Evolutionary conservation across 768 basidiomycete species (phyloP).

Genomic region (Lyophyllum decastes): DNA sequence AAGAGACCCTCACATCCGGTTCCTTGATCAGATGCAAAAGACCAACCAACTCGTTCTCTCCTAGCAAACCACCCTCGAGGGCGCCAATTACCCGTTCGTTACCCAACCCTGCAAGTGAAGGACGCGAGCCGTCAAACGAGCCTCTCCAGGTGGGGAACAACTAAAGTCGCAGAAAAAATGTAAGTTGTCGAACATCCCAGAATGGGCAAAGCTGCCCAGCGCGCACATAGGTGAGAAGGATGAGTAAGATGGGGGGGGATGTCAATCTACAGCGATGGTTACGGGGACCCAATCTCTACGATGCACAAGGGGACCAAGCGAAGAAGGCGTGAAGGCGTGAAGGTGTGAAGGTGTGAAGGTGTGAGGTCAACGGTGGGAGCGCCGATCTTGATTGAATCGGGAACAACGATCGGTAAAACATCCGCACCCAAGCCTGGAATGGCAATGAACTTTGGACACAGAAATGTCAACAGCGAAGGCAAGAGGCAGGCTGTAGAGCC

Average conservation of each 20-base stretch:
- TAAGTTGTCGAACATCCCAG: background rate
- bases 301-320: too few relatives aligned
- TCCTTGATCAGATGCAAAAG: slow-evolving; percentile 72
- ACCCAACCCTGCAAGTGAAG: slow-evolving; percentile 66
- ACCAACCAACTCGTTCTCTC: slow-evolving; percentile 65
- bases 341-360: background rate
- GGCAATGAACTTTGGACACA: background rate
- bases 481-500: background rate
- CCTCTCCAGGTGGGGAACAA: slow-evolving; percentile 84
- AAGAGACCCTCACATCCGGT: slow-evolving; percentile 63
- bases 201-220: background rate
- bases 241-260: background rate
- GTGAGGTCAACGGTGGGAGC: background rate
- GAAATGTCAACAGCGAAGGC: background rate
- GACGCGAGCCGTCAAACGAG: slow-evolving; percentile 65
- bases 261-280: background rate
- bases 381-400: background rate
- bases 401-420: background rate
- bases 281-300: background rate
- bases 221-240: background rate
- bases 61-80: slow-evolving; percentile 65
- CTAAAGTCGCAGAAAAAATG: slow-evolving; percentile 31
- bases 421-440: background rate
- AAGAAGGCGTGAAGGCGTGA: background rate
- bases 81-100: slow-evolving; percentile 59